phyloP scores from a whole-genome alignment of 257 asterid species.

The Solanum chaucha region DNA sequence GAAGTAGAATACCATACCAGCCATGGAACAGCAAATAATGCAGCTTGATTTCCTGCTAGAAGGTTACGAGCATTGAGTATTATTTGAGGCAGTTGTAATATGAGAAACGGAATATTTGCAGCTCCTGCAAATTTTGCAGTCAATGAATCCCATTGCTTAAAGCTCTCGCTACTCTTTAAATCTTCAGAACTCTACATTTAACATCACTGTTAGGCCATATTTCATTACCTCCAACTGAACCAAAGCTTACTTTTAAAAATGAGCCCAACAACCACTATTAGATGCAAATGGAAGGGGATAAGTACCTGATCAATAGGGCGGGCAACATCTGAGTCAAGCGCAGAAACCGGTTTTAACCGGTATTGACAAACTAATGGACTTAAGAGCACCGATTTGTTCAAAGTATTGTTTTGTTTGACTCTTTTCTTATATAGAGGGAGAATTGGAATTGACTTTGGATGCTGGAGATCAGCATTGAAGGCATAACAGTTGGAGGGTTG shows the following conservation, averaged over 20 bases:
- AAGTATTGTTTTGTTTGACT: slow-evolving; percentile 10
- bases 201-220: not conserved
- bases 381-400: slow-evolving; percentile 16
- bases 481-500: slow-evolving; percentile 18
- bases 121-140: slow-evolving; percentile 93
- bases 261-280: not conserved
- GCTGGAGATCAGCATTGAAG: slow-evolving; percentile 11
- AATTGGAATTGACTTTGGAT: slow-evolving; percentile 9
- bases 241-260: not conserved
- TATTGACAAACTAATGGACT: slow-evolving; percentile 14
- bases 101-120: slow-evolving; percentile 79
- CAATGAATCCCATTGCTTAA: slow-evolving; percentile 80
- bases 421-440: slow-evolving; percentile 3
- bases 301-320: slow-evolving; percentile 44
- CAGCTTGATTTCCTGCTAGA: slow-evolving; percentile 60
- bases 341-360: slow-evolving; percentile 28
- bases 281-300: not conserved
- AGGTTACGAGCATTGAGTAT: slow-evolving; percentile 89
- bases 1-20: slow-evolving; percentile 41
- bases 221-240: not conserved
- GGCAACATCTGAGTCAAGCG: slow-evolving; percentile 38
- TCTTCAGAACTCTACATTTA: slow-evolving; percentile 38
- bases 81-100: slow-evolving; percentile 92
- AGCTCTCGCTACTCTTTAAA: slow-evolving; percentile 22
- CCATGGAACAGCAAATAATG: slow-evolving; percentile 94